Base-by-base conservation (phyloP, 1,284 basidiomycete species). In the Rhodotorula sp. region DNA sequence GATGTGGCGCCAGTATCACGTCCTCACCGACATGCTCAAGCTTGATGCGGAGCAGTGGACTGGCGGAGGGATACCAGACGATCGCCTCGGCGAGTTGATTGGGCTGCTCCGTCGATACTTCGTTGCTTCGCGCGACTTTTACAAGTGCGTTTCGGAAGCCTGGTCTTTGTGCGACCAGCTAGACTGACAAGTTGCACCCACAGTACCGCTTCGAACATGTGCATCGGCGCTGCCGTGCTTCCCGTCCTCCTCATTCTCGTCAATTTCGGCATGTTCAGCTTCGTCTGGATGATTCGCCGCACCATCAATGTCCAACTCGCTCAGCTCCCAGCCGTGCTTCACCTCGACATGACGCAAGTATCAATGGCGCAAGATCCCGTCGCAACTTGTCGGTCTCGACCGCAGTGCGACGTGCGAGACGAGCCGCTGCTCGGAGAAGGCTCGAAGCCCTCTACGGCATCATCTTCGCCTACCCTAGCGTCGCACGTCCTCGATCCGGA, bases 161-260 rank as follows among this genome's bases (percentile, higher is more conserved):
- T 55, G 23, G 12, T 23, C 21, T 7, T 45, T 23, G 8, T 14
- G 14, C 13, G 14, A 7, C 0, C 25, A 7, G 10, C 16, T 19
- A 4, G 1, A 9, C 54, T 41, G 34, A 41, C 41, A 3, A 17
- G 13, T 12, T 44, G 13, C 55, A 17, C 54, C 8, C 13, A 7
- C 21, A 58, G 56, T 19, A 59, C 58, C 25, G 16, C 58, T 9
- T 25, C 58, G 8, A 59, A 59, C 45, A 23, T 59, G 7, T 59
- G 44, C 25, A 59, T 59, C 58, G 58, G 58, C 44, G 58, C 58
- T 16, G 58, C 58, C 17, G 44, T 59, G 17, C 58, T 59, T 25
- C 58, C 58, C 1, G n/a, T 59, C 45, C 19, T 59, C 45, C 58
- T 59, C 58, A n/a, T 46, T 45, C 10, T 48, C 58, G 9, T 48